Percentiles rank a stretch among this genome's conserved stretches.
Evolutionary conservation across 2,329 filamentous ascomycete species (phyloP).

Genomic region (Microdochium bolleyi): DNA sequence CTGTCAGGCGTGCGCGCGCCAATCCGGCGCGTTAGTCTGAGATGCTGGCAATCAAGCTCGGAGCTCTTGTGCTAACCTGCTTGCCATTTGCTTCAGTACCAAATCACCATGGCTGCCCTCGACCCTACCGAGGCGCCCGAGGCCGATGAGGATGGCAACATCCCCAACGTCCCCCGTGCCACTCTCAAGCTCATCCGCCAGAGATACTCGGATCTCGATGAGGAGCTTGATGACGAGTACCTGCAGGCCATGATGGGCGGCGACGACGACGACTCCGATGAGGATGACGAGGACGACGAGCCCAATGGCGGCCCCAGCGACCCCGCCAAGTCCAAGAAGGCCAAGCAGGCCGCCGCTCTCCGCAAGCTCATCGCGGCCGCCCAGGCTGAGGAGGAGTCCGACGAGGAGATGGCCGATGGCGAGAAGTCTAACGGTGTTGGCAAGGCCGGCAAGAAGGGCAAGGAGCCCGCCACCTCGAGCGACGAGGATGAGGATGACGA

Average conservation of each 20-base stretch:
- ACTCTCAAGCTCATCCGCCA: constrained; percentile 88
- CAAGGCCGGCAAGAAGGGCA: constrained; percentile 59
- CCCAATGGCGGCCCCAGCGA: constrained; percentile 86
- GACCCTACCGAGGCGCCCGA: constrained; percentile 76
- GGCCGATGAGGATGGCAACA: constrained; percentile 53
- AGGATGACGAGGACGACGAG: constrained; percentile 57
- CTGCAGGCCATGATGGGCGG: constrained; percentile 45
- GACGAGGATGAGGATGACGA: constrained; percentile 49
- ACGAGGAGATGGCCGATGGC: constrained; percentile 61
- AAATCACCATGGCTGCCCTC: constrained; percentile 97
- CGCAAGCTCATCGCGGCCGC: constrained; percentile 70
- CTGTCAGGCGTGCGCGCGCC: constrained; percentile 1
- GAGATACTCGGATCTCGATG: constrained; percentile 48
- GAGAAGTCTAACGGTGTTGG: constrained; percentile 51
- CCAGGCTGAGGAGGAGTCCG: constrained; percentile 46
- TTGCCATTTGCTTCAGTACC: constrained; percentile 55
- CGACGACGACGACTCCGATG: constrained; percentile 42
- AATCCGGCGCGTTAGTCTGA: too few relatives aligned
- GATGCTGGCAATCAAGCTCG: background rate
- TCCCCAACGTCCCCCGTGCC: constrained; percentile 60
- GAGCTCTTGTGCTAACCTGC: background rate
- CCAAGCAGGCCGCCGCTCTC: constrained; percentile 67
- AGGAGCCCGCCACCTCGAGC: constrained; percentile 51
- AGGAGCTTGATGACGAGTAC: constrained; percentile 61
- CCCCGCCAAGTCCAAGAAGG: constrained; percentile 81